Percentiles rank a stretch among this genome's conserved stretches.
phyloP scores from a whole-genome alignment of 1,139 yeast species.

The Sugiyamaella sp. region DNA sequence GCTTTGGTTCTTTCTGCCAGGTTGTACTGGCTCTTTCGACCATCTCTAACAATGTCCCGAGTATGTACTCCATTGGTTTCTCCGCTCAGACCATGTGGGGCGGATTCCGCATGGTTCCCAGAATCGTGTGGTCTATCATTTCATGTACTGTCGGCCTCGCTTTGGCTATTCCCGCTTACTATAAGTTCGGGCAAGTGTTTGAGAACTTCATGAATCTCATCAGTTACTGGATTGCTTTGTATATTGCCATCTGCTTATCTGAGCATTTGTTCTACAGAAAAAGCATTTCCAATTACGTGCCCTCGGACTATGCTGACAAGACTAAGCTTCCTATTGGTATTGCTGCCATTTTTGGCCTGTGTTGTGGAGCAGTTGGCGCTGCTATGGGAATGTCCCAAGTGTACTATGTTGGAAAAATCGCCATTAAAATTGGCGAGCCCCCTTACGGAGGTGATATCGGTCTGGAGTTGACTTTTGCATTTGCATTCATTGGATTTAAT shows the following conservation, averaged over 20 bases:
- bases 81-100: slow-evolving; percentile 85
- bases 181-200: slow-evolving; percentile 70
- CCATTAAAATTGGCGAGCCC: slow-evolving; percentile 56
- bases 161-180: slow-evolving; percentile 85
- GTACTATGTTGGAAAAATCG: slow-evolving; percentile 79
- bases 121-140: slow-evolving; percentile 75
- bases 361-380: slow-evolving; percentile 83
- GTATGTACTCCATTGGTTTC: slow-evolving; percentile 85
- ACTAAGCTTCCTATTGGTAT: slow-evolving; percentile 67
- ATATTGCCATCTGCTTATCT: slow-evolving; percentile 67
- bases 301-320: slow-evolving; percentile 57
- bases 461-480: slow-evolving; percentile 72
- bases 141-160: slow-evolving; percentile 81
- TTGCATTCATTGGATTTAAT: slow-evolving; percentile 68
- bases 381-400: slow-evolving; percentile 84
- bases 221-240: slow-evolving; percentile 87
- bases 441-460: slow-evolving; percentile 81
- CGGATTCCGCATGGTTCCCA: slow-evolving; percentile 69
- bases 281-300: slow-evolving; percentile 59
- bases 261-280: slow-evolving; percentile 79
- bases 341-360: slow-evolving; percentile 77
- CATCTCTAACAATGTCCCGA: slow-evolving; percentile 87
- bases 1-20: slow-evolving; percentile 87
- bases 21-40: slow-evolving; percentile 85
- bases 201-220: slow-evolving; percentile 85